Base-by-base conservation (phyloP, 23 red algal species). In the Gracilaria vermiculophylla region DNA sequence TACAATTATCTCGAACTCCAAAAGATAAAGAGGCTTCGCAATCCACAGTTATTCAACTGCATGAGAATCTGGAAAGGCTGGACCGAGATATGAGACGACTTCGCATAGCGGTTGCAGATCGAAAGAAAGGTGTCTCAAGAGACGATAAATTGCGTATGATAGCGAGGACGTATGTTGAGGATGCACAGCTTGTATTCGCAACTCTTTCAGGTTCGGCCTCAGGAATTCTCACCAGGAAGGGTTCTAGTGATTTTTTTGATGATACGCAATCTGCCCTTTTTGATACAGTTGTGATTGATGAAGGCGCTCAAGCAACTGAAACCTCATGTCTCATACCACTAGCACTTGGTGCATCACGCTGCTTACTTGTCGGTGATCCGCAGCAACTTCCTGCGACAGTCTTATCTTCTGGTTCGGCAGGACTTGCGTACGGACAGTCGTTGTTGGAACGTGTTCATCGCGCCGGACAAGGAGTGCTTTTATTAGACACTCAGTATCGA, bases 381-480 rank as follows among this genome's bases (percentile, higher is more conserved):
- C 94, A 95, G 58, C 96, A 98, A 70, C 91, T 98, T 24, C 92
- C 96, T 17, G 89, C 96, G 20, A 98, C 96, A 20, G 92, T 98
- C 49, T 74, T 94, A 32, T 71, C 86, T n/a, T 69, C 88, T 21
- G 92, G 89, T 20, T 62, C 74, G 3, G 72, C 87, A 21, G 89
- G 79, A 55, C 49, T 79, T 5, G 96, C 90, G 24, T 95, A 94
- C 66, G 87, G 74, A 14, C 80, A 82, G 69, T 92, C 87, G 27
- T 71, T 98, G 55, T 92, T 98, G 31, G 96, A 98, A 48, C 89
- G 96, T 13, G 74, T 94, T 45, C 87, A 43, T 50, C 78, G 69
- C n/a, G 82, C 86, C 2, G 86, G 92, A 15, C 69, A 73, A 61
- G 53, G 8, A 3, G 76, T 91, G 23, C 76, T 85, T 48, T 43